phyloP scores from a whole-genome alignment of 1,284 basidiomycete species.

The Exobasidium rhododendri region DNA sequence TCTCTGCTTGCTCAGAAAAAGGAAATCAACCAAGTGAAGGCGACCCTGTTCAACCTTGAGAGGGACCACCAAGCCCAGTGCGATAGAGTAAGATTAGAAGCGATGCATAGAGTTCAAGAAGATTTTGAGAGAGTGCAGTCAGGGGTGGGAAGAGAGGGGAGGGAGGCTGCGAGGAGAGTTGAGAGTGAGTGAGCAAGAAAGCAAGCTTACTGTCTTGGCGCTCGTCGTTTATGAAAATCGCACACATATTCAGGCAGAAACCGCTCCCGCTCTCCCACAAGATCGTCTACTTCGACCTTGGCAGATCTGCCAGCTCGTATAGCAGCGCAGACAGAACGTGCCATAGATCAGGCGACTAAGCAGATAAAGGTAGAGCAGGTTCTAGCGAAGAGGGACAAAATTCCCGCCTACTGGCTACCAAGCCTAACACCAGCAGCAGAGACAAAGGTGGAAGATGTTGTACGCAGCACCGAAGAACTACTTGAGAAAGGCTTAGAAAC shows the following conservation, averaged over 20 bases:
- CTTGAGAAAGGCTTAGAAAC: slow-evolving; percentile 6
- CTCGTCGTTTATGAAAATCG: too few species aligned
- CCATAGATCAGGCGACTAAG: slow-evolving; percentile 76
- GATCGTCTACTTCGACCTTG: neutral
- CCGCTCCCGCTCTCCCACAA: slow-evolving; percentile 58
- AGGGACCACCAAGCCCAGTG: slow-evolving; percentile 20
- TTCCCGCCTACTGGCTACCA: slow-evolving; percentile 81
- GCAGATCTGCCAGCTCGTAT: neutral
- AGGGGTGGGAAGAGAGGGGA: slow-evolving; percentile 15
- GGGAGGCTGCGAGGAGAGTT: slow-evolving; percentile 50
- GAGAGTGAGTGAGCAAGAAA: slow-evolving; percentile 56
- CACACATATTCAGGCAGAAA: slow-evolving; percentile 65
- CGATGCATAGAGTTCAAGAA: slow-evolving; percentile 15
- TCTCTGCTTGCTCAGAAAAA: slow-evolving; percentile 19
- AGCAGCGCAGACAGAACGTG: slow-evolving; percentile 51
- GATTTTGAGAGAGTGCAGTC: slow-evolving; percentile 27
- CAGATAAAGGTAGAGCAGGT: slow-evolving; percentile 74
- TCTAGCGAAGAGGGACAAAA: slow-evolving; percentile 74
- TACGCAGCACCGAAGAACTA: slow-evolving; percentile 7
- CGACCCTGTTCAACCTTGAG: slow-evolving; percentile 15
- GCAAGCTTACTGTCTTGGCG: slow-evolving; percentile 70
- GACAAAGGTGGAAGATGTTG: slow-evolving; percentile 12
- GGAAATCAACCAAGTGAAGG: slow-evolving; percentile 13
- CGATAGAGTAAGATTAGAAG: slow-evolving; percentile 10
- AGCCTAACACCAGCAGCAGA: slow-evolving; percentile 20